Evolutionary conservation across 345 rosid genomes (phyloP).

Genomic region (Eucalyptus caleyi): DNA sequence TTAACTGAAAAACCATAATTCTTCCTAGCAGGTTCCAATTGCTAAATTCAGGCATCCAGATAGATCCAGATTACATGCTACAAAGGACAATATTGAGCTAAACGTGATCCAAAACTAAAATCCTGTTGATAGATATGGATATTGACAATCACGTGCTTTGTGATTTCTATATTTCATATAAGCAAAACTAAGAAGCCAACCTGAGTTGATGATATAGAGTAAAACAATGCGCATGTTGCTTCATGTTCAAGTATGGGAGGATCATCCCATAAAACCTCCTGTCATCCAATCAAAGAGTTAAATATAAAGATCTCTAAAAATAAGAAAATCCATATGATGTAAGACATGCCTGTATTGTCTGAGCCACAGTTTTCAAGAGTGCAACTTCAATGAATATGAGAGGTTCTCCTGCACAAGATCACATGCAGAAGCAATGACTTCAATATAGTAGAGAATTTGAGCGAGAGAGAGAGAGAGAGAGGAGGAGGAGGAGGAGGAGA

Average conservation of each 20-base stretch:
- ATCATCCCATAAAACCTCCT: conserved; percentile 96
- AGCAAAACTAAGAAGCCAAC: conserved; percentile 5
- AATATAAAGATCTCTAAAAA: neutral
- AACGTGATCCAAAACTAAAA: neutral
- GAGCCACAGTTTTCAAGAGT: conserved; percentile 62
- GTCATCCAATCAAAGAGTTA: neutral
- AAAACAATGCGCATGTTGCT: conserved; percentile 83
- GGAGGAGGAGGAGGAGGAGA: neutral
- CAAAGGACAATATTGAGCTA: neutral
- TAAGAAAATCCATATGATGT: neutral
- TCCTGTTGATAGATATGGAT: neutral
- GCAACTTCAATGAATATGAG: conserved; percentile 98
- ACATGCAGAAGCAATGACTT: neutral
- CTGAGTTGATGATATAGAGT: conserved; percentile 96
- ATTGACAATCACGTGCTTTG: neutral
- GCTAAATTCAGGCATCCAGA: neutral
- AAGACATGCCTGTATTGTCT: conserved; percentile 60
- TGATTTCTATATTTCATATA: neutral
- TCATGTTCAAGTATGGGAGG: conserved; percentile 76
- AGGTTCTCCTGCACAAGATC: conserved; percentile 59
- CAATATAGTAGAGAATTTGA: neutral
- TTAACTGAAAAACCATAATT: neutral
- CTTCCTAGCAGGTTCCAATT: neutral
- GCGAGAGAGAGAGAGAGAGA: neutral
- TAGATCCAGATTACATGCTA: neutral